Conservation (phyloP, 1,284 basidiomycete species). For the Flammula alnicola region DNA sequence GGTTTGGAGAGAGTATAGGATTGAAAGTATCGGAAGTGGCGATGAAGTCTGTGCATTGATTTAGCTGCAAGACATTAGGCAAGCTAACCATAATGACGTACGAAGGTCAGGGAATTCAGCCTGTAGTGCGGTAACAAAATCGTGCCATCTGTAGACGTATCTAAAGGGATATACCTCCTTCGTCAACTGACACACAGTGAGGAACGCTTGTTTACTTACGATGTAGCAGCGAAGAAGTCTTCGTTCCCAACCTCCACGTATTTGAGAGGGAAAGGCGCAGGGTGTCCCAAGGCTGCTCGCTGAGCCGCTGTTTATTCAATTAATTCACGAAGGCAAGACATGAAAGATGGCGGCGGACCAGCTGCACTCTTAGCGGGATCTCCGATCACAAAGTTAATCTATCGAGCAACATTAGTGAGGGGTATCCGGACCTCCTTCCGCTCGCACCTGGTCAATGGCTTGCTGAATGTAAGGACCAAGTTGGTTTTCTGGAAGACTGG, state of each 20-base stretch:
- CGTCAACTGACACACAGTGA: background rate
- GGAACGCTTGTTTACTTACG: constrained; percentile 24
- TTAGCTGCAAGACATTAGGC: constrained; percentile 12
- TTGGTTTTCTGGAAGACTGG: constrained; percentile 53
- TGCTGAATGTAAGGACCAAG: constrained; percentile 68
- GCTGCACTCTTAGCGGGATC: constrained; percentile 51
- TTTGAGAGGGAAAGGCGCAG: constrained; percentile 59
- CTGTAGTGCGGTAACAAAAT: constrained; percentile 58
- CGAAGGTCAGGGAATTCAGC: constrained; percentile 65
- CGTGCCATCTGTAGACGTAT: constrained; percentile 65
- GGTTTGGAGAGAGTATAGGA: constrained; percentile 56
- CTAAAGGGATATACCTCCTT: constrained; percentile 30
- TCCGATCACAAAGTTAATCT: constrained; percentile 77
- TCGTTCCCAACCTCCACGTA: constrained; percentile 75
- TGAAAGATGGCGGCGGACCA: too few species aligned
- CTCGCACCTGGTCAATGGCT: constrained; percentile 65
- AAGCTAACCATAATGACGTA: constrained; percentile 33
- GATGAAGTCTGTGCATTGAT: constrained; percentile 55
- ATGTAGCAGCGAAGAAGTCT: constrained; percentile 51
- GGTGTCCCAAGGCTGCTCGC: constrained; percentile 65
- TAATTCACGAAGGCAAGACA: too few species aligned
- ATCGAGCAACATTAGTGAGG: background rate
- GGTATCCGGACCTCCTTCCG: too few species aligned
- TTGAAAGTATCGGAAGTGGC: constrained; percentile 55
- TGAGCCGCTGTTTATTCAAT: constrained; percentile 51